Conservation (phyloP, 176 grass and related monocot genomes). For the Pontederia paniculata region DNA sequence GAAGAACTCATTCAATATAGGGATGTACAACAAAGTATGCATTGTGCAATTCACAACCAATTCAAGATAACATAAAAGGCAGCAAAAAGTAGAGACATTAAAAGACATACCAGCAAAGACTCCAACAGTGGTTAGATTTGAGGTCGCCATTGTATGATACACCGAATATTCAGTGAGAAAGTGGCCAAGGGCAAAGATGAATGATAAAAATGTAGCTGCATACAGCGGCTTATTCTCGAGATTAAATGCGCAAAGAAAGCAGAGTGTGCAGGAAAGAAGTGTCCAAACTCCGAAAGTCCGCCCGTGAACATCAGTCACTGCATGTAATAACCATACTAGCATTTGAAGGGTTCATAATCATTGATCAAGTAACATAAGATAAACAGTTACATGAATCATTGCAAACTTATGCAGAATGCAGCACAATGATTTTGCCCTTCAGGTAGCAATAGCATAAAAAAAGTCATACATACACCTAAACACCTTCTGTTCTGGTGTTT, state of each 20-base stretch:
- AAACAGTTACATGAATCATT: too few species aligned
- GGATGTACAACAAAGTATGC: background rate
- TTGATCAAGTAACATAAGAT: too few species aligned
- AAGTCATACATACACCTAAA: too few species aligned
- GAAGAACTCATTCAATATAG: too few species aligned
- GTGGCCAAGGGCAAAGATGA: constrained; percentile 70
- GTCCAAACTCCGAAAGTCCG: constrained; percentile 91
- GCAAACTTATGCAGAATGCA: too few species aligned
- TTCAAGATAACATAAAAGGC: background rate
- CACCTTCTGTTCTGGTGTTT: too few species aligned
- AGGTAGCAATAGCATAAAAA: too few species aligned
- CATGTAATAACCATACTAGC: constrained; percentile 13
- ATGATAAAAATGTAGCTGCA: constrained; percentile 61
- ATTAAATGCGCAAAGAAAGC: constrained; percentile 84
- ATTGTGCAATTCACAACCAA: background rate
- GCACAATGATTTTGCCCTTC: too few species aligned
- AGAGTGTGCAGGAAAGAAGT: constrained; percentile 70
- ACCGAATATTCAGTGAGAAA: constrained; percentile 80
- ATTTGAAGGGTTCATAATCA: constrained; percentile 1
- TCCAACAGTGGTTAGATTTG: constrained; percentile 72
- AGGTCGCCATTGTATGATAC: constrained; percentile 62
- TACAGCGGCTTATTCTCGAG: constrained; percentile 70
- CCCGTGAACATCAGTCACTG: constrained; percentile 84
- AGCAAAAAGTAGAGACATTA: background rate
- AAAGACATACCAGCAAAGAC: constrained; percentile 75